Evolutionary conservation across 306 rosid genomes (phyloP).

Genomic region (Prinsepia uniflora): DNA sequence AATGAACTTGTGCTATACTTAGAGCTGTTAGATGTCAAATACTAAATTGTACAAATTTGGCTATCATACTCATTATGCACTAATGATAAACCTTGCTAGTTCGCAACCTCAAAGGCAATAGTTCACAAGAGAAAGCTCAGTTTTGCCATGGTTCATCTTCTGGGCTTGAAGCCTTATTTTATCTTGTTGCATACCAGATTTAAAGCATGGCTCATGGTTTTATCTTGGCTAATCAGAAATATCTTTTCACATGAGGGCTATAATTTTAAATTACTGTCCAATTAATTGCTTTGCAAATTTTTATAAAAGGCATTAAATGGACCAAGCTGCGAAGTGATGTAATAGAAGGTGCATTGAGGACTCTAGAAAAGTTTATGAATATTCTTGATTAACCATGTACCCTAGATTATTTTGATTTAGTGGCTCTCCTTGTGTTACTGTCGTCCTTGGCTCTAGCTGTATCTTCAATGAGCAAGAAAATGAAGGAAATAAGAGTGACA

Average conservation of each 20-base stretch:
- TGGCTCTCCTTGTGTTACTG: no score
- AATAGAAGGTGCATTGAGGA: not conserved
- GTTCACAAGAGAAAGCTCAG: not conserved
- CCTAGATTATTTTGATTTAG: not conserved
- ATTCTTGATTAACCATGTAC: not conserved
- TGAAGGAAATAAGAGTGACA: not conserved
- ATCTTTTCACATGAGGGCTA: not conserved
- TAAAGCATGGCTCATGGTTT: not conserved
- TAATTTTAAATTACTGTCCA: not conserved
- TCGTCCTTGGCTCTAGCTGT: not conserved
- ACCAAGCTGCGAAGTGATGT: not conserved
- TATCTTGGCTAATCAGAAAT: not conserved
- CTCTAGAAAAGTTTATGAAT: not conserved
- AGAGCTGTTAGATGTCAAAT: not conserved
- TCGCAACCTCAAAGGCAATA: not conserved
- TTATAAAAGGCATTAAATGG: not conserved
- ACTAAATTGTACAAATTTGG: not conserved
- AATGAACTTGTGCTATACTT: not conserved
- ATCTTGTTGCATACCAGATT: not conserved
- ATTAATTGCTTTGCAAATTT: not conserved
- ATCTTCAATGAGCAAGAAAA: not conserved
- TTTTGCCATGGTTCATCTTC: not conserved
- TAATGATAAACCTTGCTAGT: not conserved
- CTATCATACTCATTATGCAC: not conserved
- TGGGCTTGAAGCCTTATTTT: not conserved